A percentile compares a stretch with the other conserved stretches of the same genome.
Conservation (phyloP, 805 yeast species). For the Jamesozyma spencerorum region DNA sequence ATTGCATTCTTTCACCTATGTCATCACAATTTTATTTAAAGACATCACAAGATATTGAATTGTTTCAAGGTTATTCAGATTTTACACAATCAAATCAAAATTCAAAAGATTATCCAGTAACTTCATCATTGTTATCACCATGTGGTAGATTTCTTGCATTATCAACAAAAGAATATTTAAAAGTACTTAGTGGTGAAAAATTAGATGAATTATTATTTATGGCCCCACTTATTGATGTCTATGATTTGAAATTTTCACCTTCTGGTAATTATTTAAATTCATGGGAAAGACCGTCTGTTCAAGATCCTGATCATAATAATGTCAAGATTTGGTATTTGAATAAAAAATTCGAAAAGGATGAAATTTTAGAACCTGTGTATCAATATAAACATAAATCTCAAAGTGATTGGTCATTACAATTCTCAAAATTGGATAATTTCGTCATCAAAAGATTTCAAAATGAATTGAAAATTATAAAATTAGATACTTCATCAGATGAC, state of each 20-base stretch:
- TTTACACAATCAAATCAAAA: conserved; percentile 21
- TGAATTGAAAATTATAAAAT: conserved; percentile 26
- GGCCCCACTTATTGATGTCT: conserved; percentile 49
- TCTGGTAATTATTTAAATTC: conserved; percentile 71
- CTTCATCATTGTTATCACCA: conserved; percentile 26
- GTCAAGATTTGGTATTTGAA: conserved; percentile 63
- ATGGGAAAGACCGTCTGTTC: conserved; percentile 81
- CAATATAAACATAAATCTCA: conserved; percentile 74
- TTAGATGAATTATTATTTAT: conserved; percentile 17
- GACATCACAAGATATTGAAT: conserved; percentile 28
- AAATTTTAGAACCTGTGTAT: conserved; percentile 15
- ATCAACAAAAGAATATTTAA: conserved; percentile 22
- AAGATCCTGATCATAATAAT: conserved; percentile 66
- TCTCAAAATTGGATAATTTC: conserved; percentile 28
- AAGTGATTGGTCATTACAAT: conserved; percentile 60
- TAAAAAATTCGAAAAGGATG: conserved; percentile 34
- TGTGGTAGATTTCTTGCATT: conserved; percentile 30
- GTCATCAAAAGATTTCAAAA: conserved; percentile 24
- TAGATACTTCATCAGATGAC: conserved; percentile 35
- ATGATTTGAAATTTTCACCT: conserved; percentile 85
- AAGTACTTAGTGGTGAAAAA: conserved; percentile 22
- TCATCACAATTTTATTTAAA: conserved; percentile 29
- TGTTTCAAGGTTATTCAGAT: conserved; percentile 29
- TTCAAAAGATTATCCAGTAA: conserved; percentile 13
- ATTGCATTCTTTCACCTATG: conserved; percentile 13